A percentile compares a stretch with the other conserved stretches of the same genome.
phyloP scores from a whole-genome alignment of 768 basidiomycete species.

The Ephemerocybe angulata region DNA sequence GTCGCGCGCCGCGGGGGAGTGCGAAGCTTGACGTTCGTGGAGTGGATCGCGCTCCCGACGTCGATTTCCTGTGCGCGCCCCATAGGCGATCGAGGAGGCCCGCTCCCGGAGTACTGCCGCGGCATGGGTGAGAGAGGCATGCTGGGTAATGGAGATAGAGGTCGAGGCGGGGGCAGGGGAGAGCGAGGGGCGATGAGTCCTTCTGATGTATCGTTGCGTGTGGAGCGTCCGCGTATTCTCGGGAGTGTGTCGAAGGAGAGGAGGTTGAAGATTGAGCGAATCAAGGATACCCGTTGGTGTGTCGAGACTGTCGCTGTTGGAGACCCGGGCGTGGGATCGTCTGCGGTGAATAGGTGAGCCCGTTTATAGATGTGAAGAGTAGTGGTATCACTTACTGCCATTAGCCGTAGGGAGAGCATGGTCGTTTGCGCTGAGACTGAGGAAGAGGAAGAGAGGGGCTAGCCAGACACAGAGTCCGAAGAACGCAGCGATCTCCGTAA shows the following conservation, averaged over 20 bases:
- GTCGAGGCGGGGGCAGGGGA: slow-evolving; percentile 31
- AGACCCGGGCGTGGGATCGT: slow-evolving; percentile 34
- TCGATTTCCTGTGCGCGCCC: slow-evolving; percentile 33
- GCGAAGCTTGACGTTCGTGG: slow-evolving; percentile 35
- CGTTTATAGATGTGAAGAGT: neutral
- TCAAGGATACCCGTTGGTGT: slow-evolving; percentile 52
- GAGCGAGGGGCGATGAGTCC: slow-evolving; percentile 70
- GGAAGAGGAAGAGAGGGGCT: slow-evolving; percentile 88
- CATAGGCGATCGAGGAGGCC: slow-evolving; percentile 34
- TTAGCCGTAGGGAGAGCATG: slow-evolving; percentile 83
- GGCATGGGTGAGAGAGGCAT: slow-evolving; percentile 37
- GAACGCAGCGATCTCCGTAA: slow-evolving; percentile 78
- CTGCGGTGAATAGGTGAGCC: slow-evolving; percentile 15
- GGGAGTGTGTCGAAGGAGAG: slow-evolving; percentile 40
- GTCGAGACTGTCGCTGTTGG: slow-evolving; percentile 28
- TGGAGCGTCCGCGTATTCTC: slow-evolving; percentile 34
- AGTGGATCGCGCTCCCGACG: slow-evolving; percentile 19
- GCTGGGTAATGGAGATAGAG: slow-evolving; percentile 26
- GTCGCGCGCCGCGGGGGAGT: slow-evolving; percentile 37
- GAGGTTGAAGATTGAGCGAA: slow-evolving; percentile 61
- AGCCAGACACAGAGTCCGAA: slow-evolving; percentile 86
- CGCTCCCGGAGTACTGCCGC: slow-evolving; percentile 22
- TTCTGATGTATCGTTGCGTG: slow-evolving; percentile 49
- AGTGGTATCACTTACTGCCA: slow-evolving; percentile 31
- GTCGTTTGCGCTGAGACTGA: slow-evolving; percentile 95